Evolutionary conservation across 495 filamentous ascomycete genomes (phyloP), one percentile per base, ranked within the genome.

Genomic region (Cudoniella acicularis): DNA sequence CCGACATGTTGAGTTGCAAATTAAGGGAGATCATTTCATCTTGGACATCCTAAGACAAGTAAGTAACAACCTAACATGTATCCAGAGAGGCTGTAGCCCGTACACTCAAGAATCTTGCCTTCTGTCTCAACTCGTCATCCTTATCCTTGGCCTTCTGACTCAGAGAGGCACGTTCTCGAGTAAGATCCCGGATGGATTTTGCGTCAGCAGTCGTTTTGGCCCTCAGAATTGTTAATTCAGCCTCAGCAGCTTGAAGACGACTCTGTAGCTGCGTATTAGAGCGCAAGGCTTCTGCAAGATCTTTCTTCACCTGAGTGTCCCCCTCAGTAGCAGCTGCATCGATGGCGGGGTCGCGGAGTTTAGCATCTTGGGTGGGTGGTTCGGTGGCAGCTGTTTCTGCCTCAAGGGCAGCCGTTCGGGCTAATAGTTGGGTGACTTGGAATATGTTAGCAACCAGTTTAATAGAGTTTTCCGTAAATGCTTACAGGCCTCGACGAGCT

Each of bases 1-100:
- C 89, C 9, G 87, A 83, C 78, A 96, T 84, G 66, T 96, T 91
- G 2, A 96, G 79, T 71, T 97, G 88, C 60, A 97, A 81, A 58
- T 90, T 91, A 48, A 96, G 72, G 1, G 90, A 84, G 41, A 92
- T 81, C 62, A 94, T 82, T 67, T 98, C 93, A 71, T 96, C 92
- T 71, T 97, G 93, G 57, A 95, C 85, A 64, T 92, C 84, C 82
- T 90, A 54, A 49, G 49, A 62, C 21, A 16, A 42, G 40, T 69
- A 20, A 67, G 66, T 50, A 59, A 17, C 11, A 13, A n/a, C 40
- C 30, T 18, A 16, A 26, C 30, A 25, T 11, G 25, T 52, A 17
- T 47, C 10, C 49, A 41, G 25, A 13, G 18, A 21, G 52, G 51
- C 13, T 49, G 21, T 52, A 23, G 50, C 46, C 8, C 51, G 17